These are phyloP conservation scores for Cercospora sesami DNA, from an alignment of 2,329 filamentous ascomycete genomes.

Conservation along the genomic window DNA sequence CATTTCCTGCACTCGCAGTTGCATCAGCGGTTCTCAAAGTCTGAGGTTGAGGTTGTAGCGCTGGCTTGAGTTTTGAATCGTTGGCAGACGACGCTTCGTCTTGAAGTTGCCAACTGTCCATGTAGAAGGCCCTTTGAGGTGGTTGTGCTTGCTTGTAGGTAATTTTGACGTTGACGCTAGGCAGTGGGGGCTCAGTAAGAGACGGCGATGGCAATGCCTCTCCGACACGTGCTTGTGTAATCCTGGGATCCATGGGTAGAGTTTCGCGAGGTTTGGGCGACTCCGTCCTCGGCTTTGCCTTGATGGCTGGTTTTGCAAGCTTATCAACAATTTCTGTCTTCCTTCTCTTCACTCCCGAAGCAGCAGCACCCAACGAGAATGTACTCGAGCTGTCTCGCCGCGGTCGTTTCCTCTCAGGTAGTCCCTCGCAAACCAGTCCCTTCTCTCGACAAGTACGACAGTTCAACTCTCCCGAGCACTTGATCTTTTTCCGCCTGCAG, in stretches of 20 bases:
- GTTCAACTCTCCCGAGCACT: slow-evolving; percentile 30
- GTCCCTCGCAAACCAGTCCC: slow-evolving; percentile 30
- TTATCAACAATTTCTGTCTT: neutral
- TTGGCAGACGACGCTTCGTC: neutral
- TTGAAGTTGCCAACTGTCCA: slow-evolving; percentile 16
- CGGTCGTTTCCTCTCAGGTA: slow-evolving; percentile 29
- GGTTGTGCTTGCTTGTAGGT: slow-evolving; percentile 4
- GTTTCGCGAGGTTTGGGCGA: neutral
- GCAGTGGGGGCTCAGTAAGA: neutral
- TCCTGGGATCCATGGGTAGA: neutral
- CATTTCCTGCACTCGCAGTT: neutral
- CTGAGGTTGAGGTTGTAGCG: neutral
- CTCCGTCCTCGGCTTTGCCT: neutral
- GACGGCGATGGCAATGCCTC: slow-evolving; percentile 1
- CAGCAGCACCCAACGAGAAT: neutral
- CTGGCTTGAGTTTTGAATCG: neutral
- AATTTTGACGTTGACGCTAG: slow-evolving; percentile 9
- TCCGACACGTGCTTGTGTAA: neutral
- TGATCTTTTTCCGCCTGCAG: slow-evolving; percentile 34
- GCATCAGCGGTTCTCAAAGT: neutral
- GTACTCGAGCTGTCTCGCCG: slow-evolving; percentile 16
- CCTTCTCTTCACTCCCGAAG: slow-evolving; percentile 12
- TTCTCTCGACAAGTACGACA: slow-evolving; percentile 32
- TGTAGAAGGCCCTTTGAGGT: slow-evolving; percentile 7
- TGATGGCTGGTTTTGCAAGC: neutral